These are phyloP conservation scores for Ananas comosus DNA, from an alignment of 176 grass and related monocot genomes.

Conservation along the genomic window DNA sequence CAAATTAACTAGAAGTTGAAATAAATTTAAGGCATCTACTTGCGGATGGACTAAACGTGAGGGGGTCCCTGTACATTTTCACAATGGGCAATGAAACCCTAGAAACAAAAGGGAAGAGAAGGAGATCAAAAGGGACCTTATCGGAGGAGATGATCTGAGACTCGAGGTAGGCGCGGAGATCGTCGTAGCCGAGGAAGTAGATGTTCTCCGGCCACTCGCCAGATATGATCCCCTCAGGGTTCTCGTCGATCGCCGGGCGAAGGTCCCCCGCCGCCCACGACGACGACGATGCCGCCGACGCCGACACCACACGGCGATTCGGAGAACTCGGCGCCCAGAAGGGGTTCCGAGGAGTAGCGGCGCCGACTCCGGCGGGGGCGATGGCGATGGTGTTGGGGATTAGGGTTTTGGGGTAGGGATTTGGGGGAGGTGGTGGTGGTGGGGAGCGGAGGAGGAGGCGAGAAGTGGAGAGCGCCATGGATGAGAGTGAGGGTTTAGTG, in stretches of 20 bases:
- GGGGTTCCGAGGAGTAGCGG: neutral
- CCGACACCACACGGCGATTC: neutral
- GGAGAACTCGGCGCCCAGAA: neutral
- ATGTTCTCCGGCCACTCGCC: constrained; percentile 64
- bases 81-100: neutral
- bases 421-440: neutral
- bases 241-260: constrained; percentile 55
- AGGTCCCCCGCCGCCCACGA: constrained; percentile 28
- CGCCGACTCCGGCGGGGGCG: neutral
- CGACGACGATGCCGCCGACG: constrained; percentile 8
- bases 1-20: no score
- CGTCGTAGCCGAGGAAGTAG: constrained; percentile 55
- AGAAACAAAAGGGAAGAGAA: neutral
- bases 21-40: no score
- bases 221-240: constrained; percentile 67
- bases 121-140: constrained; percentile 15
- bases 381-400: no score
- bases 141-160: constrained; percentile 46
- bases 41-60: no score
- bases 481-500: neutral
- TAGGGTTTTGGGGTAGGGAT: no score
- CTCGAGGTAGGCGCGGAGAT: constrained; percentile 67
- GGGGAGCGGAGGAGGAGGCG: neutral
- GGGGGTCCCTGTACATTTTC: no score
- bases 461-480: neutral